A percentile compares a stretch with the other conserved stretches of the same genome.
phyloP scores from a whole-genome alignment of 1,284 basidiomycete genomes.

The Psilocybe mexicana region DNA sequence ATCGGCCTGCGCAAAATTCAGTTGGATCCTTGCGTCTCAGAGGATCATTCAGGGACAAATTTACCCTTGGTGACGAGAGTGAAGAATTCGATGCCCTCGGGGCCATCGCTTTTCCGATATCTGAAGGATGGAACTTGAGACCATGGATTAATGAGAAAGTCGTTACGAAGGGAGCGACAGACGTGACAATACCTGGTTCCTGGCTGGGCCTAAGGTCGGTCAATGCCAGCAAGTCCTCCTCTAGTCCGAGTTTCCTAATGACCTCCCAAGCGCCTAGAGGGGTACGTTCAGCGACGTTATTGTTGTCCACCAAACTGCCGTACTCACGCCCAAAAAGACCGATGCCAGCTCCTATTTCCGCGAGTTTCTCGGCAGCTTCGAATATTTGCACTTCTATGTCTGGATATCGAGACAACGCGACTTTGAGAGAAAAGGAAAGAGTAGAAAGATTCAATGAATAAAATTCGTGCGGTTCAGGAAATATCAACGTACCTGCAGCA shows the following conservation, averaged over 20 bases:
- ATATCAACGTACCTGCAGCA: slow-evolving; percentile 30
- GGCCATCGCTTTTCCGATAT: slow-evolving; percentile 53
- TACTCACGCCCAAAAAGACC: slow-evolving; percentile 49
- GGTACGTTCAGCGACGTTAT: background rate
- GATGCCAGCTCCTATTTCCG: slow-evolving; percentile 58
- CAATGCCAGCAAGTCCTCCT: slow-evolving; percentile 42
- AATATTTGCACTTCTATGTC: slow-evolving; percentile 55
- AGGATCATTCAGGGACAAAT: background rate
- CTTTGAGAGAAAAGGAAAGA: slow-evolving; percentile 25
- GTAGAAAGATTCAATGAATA: background rate
- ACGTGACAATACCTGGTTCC: slow-evolving; percentile 36
- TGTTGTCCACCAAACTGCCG: background rate
- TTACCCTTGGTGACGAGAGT: slow-evolving; percentile 47
- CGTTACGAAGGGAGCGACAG: background rate
- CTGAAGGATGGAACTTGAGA: slow-evolving; percentile 41
- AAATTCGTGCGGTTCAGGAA: background rate
- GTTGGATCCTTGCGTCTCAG: background rate
- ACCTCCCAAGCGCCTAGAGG: slow-evolving; percentile 44
- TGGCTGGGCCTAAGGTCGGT: slow-evolving; percentile 38
- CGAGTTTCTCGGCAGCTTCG: slow-evolving; percentile 47
- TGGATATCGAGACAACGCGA: slow-evolving; percentile 48
- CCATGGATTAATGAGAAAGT: slow-evolving; percentile 3
- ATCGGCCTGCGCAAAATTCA: slow-evolving; percentile 34
- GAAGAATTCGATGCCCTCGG: slow-evolving; percentile 47
- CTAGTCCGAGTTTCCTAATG: slow-evolving; percentile 48